Conservation (phyloP, 805 yeast species). For the Aciculoconidium aculeatum region DNA sequence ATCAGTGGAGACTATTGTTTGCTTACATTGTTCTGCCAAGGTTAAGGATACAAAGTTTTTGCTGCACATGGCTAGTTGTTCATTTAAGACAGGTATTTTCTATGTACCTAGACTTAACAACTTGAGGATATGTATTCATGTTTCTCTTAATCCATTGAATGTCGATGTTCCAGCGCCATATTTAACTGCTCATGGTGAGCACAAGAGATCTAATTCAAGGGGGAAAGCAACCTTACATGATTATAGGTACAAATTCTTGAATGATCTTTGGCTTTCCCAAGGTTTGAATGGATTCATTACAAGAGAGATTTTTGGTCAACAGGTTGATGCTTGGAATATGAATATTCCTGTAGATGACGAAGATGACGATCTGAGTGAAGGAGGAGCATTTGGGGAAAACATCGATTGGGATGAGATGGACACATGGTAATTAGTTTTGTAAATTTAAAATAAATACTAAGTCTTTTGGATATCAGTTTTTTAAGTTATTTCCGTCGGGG, state of each 20-base stretch:
- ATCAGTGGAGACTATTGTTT: constrained; percentile 18
- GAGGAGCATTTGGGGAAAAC: too few species aligned
- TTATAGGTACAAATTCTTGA: constrained; percentile 51
- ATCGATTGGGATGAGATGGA: too few species aligned
- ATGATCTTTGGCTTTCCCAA: constrained; percentile 56
- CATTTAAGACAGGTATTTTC: constrained; percentile 10
- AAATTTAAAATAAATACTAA: too few species aligned
- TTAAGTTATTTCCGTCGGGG: too few species aligned
- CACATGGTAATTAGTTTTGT: too few species aligned
- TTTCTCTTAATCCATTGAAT: constrained; percentile 19
- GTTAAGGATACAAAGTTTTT: constrained; percentile 12
- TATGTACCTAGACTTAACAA: constrained; percentile 19
- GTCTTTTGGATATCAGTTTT: too few species aligned
- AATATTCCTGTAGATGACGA: constrained; percentile 5
- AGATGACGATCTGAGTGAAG: constrained; percentile 1
- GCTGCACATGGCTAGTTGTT: constrained; percentile 23
- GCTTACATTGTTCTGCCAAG: constrained; percentile 31
- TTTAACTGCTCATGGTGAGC: constrained; percentile 70
- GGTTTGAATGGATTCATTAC: constrained; percentile 46
- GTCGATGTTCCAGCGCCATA: constrained; percentile 58
- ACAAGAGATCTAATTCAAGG: constrained; percentile 48
- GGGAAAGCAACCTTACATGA: constrained; percentile 53
- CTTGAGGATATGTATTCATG: constrained; percentile 18
- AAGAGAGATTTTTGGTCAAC: constrained; percentile 23
- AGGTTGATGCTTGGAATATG: constrained; percentile 7